These are phyloP conservation scores for Alternaria dauci DNA, from an alignment of 2,329 filamentous ascomycete species.

Conservation along the genomic window DNA sequence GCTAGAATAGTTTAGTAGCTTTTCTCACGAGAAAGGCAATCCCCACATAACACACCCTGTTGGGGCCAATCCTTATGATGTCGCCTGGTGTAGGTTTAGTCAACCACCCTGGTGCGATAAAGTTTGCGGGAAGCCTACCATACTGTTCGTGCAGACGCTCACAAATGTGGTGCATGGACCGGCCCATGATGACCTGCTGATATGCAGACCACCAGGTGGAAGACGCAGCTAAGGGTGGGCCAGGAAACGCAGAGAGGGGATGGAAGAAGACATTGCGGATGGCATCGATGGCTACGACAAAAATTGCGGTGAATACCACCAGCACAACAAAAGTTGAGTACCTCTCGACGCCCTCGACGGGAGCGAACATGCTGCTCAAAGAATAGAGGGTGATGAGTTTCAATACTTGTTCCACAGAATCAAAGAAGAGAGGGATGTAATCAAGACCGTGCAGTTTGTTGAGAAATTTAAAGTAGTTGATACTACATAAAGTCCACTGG, in stretches of 20 bases:
- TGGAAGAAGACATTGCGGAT: conserved; percentile 1
- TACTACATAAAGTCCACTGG: background rate
- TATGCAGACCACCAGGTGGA: conserved; percentile 3
- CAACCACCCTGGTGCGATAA: background rate
- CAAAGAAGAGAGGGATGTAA: background rate
- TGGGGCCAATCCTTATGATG: background rate
- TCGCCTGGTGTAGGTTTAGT: background rate
- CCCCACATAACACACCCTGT: background rate
- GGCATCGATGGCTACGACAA: background rate
- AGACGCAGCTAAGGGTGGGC: background rate
- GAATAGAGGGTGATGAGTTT: background rate
- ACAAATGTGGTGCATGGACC: conserved; percentile 2
- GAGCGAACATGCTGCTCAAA: background rate
- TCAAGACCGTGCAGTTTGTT: background rate
- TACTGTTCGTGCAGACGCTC: conserved; percentile 1
- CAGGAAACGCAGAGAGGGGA: background rate
- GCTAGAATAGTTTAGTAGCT: background rate
- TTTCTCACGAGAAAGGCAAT: background rate
- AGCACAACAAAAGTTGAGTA: background rate
- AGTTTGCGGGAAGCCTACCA: background rate
- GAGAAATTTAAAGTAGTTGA: background rate
- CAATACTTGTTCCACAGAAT: background rate
- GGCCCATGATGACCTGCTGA: background rate
- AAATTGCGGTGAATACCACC: background rate
- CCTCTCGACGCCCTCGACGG: background rate